Conservation (phyloP, 2,329 filamentous ascomycete genomes). For the Fusarium agapanthi region DNA sequence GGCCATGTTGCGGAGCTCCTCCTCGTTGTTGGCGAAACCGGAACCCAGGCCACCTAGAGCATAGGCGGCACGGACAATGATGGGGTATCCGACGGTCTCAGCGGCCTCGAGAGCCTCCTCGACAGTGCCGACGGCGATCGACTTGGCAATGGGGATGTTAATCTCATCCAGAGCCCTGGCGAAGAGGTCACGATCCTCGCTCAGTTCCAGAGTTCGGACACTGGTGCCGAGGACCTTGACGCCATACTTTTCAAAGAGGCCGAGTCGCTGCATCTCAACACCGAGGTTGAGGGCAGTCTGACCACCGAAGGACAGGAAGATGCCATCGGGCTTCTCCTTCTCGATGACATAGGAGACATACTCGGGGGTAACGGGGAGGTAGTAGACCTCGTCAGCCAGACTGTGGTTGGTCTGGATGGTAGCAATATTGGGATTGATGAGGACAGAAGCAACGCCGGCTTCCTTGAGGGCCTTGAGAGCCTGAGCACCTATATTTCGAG, state of each 20-base stretch:
- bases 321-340: conserved; percentile 93
- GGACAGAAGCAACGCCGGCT: conserved; percentile 87
- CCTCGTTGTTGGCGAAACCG: conserved; percentile 92
- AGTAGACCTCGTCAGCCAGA: conserved; percentile 97
- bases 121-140: conserved; percentile 88
- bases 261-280: conserved; percentile 96
- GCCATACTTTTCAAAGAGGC: conserved; percentile 92
- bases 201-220: conserved; percentile 91
- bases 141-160: conserved; percentile 95
- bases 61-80: conserved; percentile 97
- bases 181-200: conserved; percentile 95
- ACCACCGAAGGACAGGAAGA: conserved; percentile 96
- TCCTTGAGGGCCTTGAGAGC: conserved; percentile 97
- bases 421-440: conserved; percentile 98
- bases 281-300: conserved; percentile 97
- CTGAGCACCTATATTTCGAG: conserved; percentile 75
- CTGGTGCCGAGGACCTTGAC: conserved; percentile 96
- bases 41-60: conserved; percentile 95
- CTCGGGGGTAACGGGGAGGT: conserved; percentile 95
- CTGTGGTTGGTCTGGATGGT: conserved; percentile 98
- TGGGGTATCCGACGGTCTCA: conserved; percentile 88
- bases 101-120: conserved; percentile 93
- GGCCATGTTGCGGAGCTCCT: conserved; percentile 93
- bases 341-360: conserved; percentile 98
- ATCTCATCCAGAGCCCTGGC: conserved; percentile 96